Evolutionary conservation across 805 yeast species (phyloP), one percentile per base, ranked within the genome.

Genomic region (Lipomyces orientalis): DNA sequence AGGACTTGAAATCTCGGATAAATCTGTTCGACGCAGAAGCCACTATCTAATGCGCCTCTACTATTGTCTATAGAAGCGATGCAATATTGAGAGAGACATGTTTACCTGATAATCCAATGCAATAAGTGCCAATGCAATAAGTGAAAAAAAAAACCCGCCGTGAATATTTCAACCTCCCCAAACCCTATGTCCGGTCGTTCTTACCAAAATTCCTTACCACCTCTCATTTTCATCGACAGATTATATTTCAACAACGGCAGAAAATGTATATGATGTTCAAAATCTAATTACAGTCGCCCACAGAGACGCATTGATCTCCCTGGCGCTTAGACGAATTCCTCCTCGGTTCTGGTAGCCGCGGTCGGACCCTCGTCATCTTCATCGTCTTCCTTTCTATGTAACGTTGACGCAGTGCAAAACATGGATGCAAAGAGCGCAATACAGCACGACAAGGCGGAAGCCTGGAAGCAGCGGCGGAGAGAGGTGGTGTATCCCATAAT

Each of bases 401-500:
- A 25, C 19, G 51, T 61, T 12, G 68, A 52, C 4, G 64, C 68
- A 33, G 61, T 62, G 25, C 64, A 29, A 29, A 69, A 69, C 68
- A 69, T 31, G 22, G 72, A 66, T 14, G 71, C 67, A n/a, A 33
- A n/a, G 3, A 69, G 25, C 9, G 64, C 68, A 10, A 64, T 34
- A 3, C 25, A 59, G 25, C 72, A 65, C 7, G 71, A 65, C 39
- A 61, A 10, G 7, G 72, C 54, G 5, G 69, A 62, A 37, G 71
- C 71, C 51, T 35, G 58, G 58, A 87, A 81, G 0, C 89, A 86
- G 0, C 84, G 81, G 51, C 81, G 82, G 33, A 86, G 81, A 0
- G 88, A 87, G 12, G 73, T 34, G 25, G 76, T 81, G 75, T 88
- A 88, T 4, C 87, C 80, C 29, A 74, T 74, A 35, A 78, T 76